A percentile compares a stretch with the other conserved stretches of the same genome.
phyloP scores from a whole-genome alignment of 2,329 filamentous ascomycete species.

The Penicillium concentricum region DNA sequence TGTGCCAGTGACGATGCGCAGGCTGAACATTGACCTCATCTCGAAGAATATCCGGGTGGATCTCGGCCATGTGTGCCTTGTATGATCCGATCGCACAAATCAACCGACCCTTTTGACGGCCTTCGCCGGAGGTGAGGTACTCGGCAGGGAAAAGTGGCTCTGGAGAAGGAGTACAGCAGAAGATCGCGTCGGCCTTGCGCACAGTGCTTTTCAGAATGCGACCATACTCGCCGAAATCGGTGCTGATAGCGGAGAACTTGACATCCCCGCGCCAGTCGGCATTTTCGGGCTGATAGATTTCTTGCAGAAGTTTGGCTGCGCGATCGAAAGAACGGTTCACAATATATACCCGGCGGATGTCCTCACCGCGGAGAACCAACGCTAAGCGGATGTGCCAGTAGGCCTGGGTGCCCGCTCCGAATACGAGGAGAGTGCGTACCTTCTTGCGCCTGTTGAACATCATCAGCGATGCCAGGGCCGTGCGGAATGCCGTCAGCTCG shows the following conservation, averaged over 20 bases:
- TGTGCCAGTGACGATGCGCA: slow-evolving; percentile 49
- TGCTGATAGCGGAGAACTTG: slow-evolving; percentile 69
- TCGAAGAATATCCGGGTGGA: slow-evolving; percentile 72
- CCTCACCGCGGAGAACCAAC: slow-evolving; percentile 62
- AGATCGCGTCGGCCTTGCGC: slow-evolving; percentile 71
- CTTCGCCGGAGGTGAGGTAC: slow-evolving; percentile 64
- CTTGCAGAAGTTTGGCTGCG: slow-evolving; percentile 48
- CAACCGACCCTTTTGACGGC: slow-evolving; percentile 45
- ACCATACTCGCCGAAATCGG: slow-evolving; percentile 66
- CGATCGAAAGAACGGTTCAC: slow-evolving; percentile 65
- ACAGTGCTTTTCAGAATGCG: slow-evolving; percentile 70
- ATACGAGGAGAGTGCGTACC: slow-evolving; percentile 76
- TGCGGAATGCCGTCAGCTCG: slow-evolving; percentile 68
- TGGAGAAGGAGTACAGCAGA: slow-evolving; percentile 79
- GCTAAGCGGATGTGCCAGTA: slow-evolving; percentile 92
- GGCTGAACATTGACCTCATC: slow-evolving; percentile 55
- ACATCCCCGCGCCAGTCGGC: slow-evolving; percentile 63
- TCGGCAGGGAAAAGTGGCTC: slow-evolving; percentile 71
- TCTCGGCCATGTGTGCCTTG: slow-evolving; percentile 73
- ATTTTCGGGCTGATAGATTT: slow-evolving; percentile 54
- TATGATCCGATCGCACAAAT: slow-evolving; percentile 51
- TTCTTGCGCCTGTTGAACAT: slow-evolving; percentile 64
- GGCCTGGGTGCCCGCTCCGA: slow-evolving; percentile 84
- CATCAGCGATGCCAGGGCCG: slow-evolving; percentile 60
- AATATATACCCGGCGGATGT: slow-evolving; percentile 77